phyloP scores from a whole-genome alignment of 371 early-diverging fungal species.

The Dipsacomyces acuminosporus region DNA sequence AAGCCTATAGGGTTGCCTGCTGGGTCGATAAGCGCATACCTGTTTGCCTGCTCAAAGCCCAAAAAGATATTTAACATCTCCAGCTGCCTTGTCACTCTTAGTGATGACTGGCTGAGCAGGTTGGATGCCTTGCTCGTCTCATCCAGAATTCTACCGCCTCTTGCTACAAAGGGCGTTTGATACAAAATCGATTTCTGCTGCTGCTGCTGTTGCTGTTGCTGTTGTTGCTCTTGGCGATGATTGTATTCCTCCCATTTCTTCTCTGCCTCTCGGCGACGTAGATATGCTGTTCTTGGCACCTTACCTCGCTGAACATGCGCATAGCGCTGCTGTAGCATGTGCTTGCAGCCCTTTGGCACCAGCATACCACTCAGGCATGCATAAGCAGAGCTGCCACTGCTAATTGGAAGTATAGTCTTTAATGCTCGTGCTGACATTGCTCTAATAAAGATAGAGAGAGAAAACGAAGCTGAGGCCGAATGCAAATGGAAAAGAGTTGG shows the following conservation, averaged over 20 bases:
- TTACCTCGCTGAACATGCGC: not conserved
- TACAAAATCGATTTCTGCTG: not conserved
- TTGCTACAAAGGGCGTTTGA: not conserved
- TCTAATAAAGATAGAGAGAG: too few species aligned
- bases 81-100: constrained; percentile 70
- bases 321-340: not conserved
- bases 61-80: constrained; percentile 79
- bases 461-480: too few species aligned
- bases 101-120: constrained; percentile 53
- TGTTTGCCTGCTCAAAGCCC: constrained; percentile 87
- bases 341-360: not conserved
- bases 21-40: constrained; percentile 72
- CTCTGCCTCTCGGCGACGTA: not conserved
- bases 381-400: too few species aligned
- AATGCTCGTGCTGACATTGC: too few species aligned
- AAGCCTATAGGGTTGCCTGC: constrained; percentile 68
- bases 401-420: too few species aligned
- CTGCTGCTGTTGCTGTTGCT: not conserved
- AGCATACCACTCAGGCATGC: too few species aligned
- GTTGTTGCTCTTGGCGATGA: not conserved
- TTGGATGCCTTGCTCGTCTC: not conserved
- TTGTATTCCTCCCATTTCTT: not conserved
- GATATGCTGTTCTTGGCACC: not conserved
- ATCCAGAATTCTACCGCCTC: not conserved
- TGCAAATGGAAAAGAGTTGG: too few species aligned